Base-by-base conservation (phyloP, 148 eudicot genomes). In the Drosera capensis region DNA sequence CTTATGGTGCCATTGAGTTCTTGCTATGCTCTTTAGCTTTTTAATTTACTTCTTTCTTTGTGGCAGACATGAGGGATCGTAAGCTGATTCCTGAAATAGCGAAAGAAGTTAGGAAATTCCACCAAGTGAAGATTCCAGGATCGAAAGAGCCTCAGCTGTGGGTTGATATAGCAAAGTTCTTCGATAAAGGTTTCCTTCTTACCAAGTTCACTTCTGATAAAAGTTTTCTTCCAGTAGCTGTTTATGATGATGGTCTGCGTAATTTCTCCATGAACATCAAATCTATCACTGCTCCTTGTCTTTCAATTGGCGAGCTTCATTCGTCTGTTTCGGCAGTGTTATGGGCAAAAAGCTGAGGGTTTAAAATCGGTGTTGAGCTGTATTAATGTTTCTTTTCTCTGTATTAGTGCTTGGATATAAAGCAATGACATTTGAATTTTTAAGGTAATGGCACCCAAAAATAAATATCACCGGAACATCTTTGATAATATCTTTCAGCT, bases 71-170 rank as follows among this genome's bases (percentile, higher is more conserved):
- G 87, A 82, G 78, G 64, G 66, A 67, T 30, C 80, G 80, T 45
- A 78, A 74, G 61, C 51, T 80, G 63, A 78, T 72, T 20, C 74
- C 84, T 54, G 72, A 78, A 68, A 90, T 90, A 64, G 99, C 99
- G 8, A 84, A 73, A 63, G 82, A 85, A 64, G 88, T 90, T 56
- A 75, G 57, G 35, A 78, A 40, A 25, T 90, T 90, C 51, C 99
- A 90, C 43, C 66, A 75, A 60, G 95, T 90, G 25, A 72, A 80
- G 43, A 71, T 84, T 53, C 95, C 99, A 29, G 93, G 88, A 57
- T 71, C 93, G 29, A 84, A 63, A 47, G 93, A 84, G 61, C 86
- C 99, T 47, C 99, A 84, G 64, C 61, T 85, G 40, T 90, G 99
- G 99, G 62, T 54, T 62, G 95, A 84, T 50, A 39, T 81, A 23